Conservation (phyloP, 805 yeast species). For the Danielozyma ontarioensis region DNA sequence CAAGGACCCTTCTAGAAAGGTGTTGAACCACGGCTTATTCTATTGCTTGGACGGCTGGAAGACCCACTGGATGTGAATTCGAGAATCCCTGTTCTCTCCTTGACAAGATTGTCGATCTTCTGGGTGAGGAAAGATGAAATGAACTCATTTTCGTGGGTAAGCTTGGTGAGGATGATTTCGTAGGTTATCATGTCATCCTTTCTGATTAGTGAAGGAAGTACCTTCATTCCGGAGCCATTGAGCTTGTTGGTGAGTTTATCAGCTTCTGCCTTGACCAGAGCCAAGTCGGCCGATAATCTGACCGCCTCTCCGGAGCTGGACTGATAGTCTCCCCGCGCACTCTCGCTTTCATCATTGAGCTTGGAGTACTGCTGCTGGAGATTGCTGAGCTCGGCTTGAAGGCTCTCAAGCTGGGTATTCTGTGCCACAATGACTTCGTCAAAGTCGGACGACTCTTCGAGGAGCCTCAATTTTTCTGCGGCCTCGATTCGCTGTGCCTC, state of each 20-base stretch:
- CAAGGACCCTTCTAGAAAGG: no score
- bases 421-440: conserved; percentile 11
- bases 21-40: conserved; percentile 37
- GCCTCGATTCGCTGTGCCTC: conserved; percentile 11
- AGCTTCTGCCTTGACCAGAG: conserved; percentile 14
- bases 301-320: conserved; percentile 29
- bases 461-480: conserved; percentile 5
- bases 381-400: conserved; percentile 20
- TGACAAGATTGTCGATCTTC: conserved; percentile 28
- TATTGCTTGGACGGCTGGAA: conserved; percentile 26
- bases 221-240: conserved; percentile 30
- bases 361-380: conserved; percentile 20
- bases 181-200: conserved; percentile 27
- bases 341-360: conserved; percentile 25
- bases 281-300: conserved; percentile 17
- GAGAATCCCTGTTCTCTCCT: conserved; percentile 27
- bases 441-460: conserved; percentile 1
- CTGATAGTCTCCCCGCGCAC: conserved; percentile 27
- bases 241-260: conserved; percentile 14
- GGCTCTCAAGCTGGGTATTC: conserved; percentile 12
- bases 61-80: conserved; percentile 26
- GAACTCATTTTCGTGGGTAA: conserved; percentile 25
- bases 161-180: conserved; percentile 19
- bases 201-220: conserved; percentile 29
- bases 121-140: conserved; percentile 21